Base-by-base conservation (phyloP, 805 yeast genomes). In the Cephaloascus fragrans region DNA sequence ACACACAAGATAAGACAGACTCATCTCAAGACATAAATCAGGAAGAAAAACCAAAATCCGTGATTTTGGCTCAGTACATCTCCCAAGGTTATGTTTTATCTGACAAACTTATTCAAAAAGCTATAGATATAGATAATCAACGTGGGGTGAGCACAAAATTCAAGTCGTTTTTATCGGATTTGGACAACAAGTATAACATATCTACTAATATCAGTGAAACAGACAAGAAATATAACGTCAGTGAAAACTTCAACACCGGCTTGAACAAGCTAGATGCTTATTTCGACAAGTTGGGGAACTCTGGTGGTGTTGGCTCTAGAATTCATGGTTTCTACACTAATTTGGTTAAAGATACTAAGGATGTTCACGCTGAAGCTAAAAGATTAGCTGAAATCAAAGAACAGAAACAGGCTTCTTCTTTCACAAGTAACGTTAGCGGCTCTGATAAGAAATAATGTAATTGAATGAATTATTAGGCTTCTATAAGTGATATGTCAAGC, bases 21-120 rank as follows among this genome's bases (percentile, higher is more conserved):
- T 38, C 15, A n/a, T 26, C 6, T 16, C 49, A 37, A 39, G 86
- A 81, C 47, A 72, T 82, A 39, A 57, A 68, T 4, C 94, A 83
- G 60, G 94, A 84, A 51, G 75, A 74, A 43, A 83, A 83, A 62
- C 94, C 94, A 41, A 81, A 81, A 52, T 59, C 77, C 40, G 76
- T 86, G 16, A 77, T 84, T 42, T 63, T 83, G 61, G 90, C 93
- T 1, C 90, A 83, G 57, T 73, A 80, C 49, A 64, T 83, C 43
- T 69, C 86, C 26, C 73, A 77, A n/a, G 94, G 94, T 3, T 83
- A 84, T 53, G 71, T 67, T 16, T 57, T 83, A 34, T 69, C 80
- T 36, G 93, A 84, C 55, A 59, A 67, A 37, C 60, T 82, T 37
- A 64, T 83, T 34, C 67, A 72, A 41, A 71, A 70, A 51, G 83